Conservation (phyloP, 441 rosid genomes). For the Corymbia citriodora region DNA sequence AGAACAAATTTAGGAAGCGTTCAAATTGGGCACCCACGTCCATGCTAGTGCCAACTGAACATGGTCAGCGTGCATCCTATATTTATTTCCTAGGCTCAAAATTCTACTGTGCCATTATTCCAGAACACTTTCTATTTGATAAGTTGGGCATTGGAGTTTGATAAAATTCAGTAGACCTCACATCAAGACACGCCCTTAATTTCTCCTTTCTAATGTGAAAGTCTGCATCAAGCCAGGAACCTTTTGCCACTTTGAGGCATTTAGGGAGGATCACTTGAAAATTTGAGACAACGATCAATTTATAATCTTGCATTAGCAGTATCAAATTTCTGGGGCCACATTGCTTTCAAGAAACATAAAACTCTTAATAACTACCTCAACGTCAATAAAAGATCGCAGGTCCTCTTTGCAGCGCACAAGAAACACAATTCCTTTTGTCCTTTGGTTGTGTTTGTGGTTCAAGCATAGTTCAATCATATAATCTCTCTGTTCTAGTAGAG, state of each 20-base stretch:
- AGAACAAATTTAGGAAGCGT: not conserved
- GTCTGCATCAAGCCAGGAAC: no score
- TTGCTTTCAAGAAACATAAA: not conserved
- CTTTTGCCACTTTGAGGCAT: no score
- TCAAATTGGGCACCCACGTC: not conserved
- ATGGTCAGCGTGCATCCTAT: not conserved
- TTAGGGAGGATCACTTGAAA: no score
- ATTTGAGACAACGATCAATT: no score
- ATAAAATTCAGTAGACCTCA: no score
- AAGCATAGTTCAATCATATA: not conserved
- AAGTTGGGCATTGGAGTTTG: not conserved
- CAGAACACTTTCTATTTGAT: not conserved
- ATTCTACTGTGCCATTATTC: not conserved
- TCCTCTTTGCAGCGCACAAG: not conserved
- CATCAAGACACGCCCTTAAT: no score
- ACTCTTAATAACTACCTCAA: not conserved
- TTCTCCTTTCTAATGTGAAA: no score
- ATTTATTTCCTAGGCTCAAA: not conserved
- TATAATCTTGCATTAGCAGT: not conserved
- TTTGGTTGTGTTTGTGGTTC: not conserved
- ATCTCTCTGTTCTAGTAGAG: not conserved
- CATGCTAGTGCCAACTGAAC: not conserved
- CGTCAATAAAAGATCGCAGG: not conserved
- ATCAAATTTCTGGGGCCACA: not conserved
- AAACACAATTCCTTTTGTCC: not conserved